These are phyloP conservation scores for Entophlyctis luteolus DNA, from an alignment of 192 early-diverging fungal genomes.

Conservation along the genomic window DNA sequence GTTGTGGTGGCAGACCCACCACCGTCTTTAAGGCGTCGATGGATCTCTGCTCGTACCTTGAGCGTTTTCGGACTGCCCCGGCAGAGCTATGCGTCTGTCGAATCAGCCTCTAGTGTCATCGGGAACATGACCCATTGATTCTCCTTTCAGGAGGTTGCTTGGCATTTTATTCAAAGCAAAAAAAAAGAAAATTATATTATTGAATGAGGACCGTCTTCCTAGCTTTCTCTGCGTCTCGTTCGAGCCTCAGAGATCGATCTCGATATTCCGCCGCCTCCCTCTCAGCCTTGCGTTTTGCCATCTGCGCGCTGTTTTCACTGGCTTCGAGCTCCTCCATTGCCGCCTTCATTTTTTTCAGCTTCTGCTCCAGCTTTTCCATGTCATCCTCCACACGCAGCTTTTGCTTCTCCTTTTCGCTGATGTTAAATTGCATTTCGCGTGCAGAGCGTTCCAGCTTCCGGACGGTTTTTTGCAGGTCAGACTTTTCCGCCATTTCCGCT, in stretches of 20 bases:
- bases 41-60: too few species aligned
- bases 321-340: slow-evolving; percentile 67
- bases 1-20: too few species aligned
- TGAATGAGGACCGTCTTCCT: too few species aligned
- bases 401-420: slow-evolving; percentile 74
- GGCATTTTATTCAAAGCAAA: too few species aligned
- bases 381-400: slow-evolving; percentile 66
- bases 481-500: slow-evolving; percentile 60
- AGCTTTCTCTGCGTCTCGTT: slow-evolving; percentile 53
- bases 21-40: too few species aligned
- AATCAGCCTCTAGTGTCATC: too few species aligned
- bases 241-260: slow-evolving; percentile 49
- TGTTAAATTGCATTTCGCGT: slow-evolving; percentile 81
- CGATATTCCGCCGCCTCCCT: slow-evolving; percentile 62
- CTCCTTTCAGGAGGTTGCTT: too few species aligned
- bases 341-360: slow-evolving; percentile 58
- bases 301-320: slow-evolving; percentile 54
- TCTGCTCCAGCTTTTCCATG: slow-evolving; percentile 64
- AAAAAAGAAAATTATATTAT: too few species aligned
- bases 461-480: slow-evolving; percentile 52
- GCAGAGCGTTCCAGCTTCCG: slow-evolving; percentile 72
- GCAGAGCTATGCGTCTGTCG: too few species aligned
- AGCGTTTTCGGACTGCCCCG: too few species aligned
- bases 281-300: slow-evolving; percentile 68
- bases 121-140: too few species aligned